A percentile compares a stretch with the other conserved stretches of the same genome.
These are phyloP conservation scores for Hortiboletus flavorubellus DNA, from an alignment of 768 basidiomycete genomes.

Conservation along the genomic window DNA sequence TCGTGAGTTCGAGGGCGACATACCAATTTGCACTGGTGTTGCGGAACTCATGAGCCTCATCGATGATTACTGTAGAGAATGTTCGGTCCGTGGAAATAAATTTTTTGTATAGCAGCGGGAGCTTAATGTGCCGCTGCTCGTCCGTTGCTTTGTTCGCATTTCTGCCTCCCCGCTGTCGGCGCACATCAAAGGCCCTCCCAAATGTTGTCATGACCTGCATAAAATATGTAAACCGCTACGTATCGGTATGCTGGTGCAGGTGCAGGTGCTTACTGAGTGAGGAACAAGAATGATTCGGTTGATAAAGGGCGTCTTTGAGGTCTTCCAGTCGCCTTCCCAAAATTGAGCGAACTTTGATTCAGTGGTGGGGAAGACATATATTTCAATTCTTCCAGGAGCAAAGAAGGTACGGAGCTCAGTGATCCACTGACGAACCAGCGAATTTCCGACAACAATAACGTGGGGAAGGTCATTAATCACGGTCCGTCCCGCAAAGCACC, in stretches of 20 bases:
- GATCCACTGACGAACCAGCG: neutral
- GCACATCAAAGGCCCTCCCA: slow-evolving; percentile 3
- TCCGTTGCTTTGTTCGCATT: slow-evolving; percentile 5
- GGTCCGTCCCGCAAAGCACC: neutral
- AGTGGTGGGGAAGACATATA: slow-evolving; percentile 2
- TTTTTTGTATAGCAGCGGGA: slow-evolving; percentile 5
- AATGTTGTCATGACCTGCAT: slow-evolving; percentile 8
- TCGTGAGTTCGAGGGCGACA: neutral
- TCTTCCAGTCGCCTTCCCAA: slow-evolving; percentile 8
- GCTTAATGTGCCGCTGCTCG: slow-evolving; percentile 4
- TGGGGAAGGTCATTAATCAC: neutral
- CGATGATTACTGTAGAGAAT: neutral
- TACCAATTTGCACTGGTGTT: slow-evolving; percentile 8
- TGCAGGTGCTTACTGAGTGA: neutral
- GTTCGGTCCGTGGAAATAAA: neutral
- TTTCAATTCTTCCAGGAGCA: slow-evolving; percentile 1
- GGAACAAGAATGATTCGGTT: slow-evolving; percentile 4
- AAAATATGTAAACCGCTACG: neutral
- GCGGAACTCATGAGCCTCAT: slow-evolving; percentile 4
- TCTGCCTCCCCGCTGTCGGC: neutral
- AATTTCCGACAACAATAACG: slow-evolving; percentile 4
- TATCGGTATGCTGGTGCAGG: too few species aligned
- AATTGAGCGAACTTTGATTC: slow-evolving; percentile 3
- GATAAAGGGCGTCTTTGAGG: neutral
- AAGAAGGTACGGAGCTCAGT: slow-evolving; percentile 2